Evolutionary conservation across 768 basidiomycete species (phyloP).

Genomic region (Calocera cornea): DNA sequence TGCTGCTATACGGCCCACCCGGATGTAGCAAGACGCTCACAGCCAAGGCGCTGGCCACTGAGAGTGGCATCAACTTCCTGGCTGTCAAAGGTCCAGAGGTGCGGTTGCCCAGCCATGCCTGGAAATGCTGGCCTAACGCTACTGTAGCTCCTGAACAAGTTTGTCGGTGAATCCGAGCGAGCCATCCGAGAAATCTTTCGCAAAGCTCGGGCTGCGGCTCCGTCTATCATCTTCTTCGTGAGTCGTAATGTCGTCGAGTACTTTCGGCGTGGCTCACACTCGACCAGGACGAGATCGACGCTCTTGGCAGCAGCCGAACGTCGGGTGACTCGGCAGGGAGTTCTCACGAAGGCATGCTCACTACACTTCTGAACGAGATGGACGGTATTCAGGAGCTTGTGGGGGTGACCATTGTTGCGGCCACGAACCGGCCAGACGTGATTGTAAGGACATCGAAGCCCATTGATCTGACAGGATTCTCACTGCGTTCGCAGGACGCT

Average conservation of each 20-base stretch:
- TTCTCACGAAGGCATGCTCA: conserved; percentile 73
- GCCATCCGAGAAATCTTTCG: conserved; percentile 90
- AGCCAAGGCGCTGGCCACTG: conserved; percentile 81
- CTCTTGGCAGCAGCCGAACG: conserved; percentile 66
- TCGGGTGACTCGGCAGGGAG: conserved; percentile 39
- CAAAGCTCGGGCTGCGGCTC: conserved; percentile 86
- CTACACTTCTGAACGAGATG: conserved; percentile 93
- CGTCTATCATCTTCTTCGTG: conserved; percentile 94
- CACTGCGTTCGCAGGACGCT: conserved; percentile 48
- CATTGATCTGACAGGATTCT: background rate
- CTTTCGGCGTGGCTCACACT: too few relatives aligned
- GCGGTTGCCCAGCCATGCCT: conserved; percentile 15
- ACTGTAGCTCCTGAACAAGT: conserved; percentile 79
- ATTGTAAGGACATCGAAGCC: conserved; percentile 41
- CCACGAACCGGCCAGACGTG: conserved; percentile 90
- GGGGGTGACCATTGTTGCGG: conserved; percentile 91
- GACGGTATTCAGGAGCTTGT: conserved; percentile 91
- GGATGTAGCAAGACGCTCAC: conserved; percentile 96
- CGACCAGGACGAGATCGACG: conserved; percentile 88
- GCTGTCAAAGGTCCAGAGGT: conserved; percentile 98
- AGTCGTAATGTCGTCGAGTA: conserved; percentile 22
- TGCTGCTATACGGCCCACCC: conserved; percentile 87
- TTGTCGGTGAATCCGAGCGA: conserved; percentile 91
- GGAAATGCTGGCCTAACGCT: too few relatives aligned
- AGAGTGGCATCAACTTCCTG: conserved; percentile 90